Conservation (phyloP, 768 basidiomycete genomes). For the Hypholoma fasciculare region DNA sequence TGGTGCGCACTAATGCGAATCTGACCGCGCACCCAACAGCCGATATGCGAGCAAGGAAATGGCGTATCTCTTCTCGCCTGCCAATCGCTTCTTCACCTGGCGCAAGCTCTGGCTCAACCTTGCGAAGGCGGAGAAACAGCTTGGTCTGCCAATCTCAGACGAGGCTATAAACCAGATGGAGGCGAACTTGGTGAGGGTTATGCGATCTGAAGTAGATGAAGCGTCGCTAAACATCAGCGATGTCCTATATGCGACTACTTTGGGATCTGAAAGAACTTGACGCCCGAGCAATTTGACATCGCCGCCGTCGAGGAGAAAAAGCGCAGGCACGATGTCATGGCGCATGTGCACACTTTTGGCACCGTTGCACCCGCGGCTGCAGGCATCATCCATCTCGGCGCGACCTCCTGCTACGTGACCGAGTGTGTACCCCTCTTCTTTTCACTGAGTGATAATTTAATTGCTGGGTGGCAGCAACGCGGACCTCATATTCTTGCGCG, state of each 20-base stretch:
- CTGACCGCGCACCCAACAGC: constrained; percentile 38
- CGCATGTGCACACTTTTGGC: constrained; percentile 98
- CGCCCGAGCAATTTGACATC: constrained; percentile 86
- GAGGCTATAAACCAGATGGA: constrained; percentile 95
- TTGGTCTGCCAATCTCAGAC: constrained; percentile 87
- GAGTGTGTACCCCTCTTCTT: constrained; percentile 60
- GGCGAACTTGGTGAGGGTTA: constrained; percentile 68
- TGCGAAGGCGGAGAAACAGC: constrained; percentile 94
- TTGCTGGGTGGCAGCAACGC: constrained; percentile 68
- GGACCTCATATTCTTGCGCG: constrained; percentile 94
- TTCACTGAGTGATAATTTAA: not conserved
- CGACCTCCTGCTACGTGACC: constrained; percentile 98
- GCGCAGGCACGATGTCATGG: constrained; percentile 98
- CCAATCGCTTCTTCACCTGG: constrained; percentile 95
- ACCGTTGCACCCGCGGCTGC: constrained; percentile 91
- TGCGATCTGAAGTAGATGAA: not conserved
- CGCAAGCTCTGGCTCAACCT: constrained; percentile 94
- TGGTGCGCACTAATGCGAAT: not conserved
- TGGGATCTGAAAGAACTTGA: constrained; percentile 56
- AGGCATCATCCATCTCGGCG: constrained; percentile 94
- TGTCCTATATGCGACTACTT: not conserved
- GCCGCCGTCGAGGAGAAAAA: constrained; percentile 97
- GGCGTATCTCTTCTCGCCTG: constrained; percentile 94
- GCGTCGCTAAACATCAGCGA: not conserved
- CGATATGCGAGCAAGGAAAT: constrained; percentile 99